Base-by-base conservation (phyloP, 805 yeast genomes). In the Hanseniaspora mollemarum region DNA sequence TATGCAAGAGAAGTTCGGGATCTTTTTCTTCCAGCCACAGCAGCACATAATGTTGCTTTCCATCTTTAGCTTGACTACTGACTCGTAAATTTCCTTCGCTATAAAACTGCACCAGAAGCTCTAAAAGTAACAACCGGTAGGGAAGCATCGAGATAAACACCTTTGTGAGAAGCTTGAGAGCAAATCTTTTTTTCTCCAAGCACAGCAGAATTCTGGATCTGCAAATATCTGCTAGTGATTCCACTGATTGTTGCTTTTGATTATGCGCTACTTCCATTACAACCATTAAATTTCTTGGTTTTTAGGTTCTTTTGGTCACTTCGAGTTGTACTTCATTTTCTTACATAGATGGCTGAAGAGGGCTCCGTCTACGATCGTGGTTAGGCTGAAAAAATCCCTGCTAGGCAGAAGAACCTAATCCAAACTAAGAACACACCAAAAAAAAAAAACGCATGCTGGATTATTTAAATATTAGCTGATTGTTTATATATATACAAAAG, bases 181-280 rank as follows among this genome's bases (percentile, higher is more conserved):
- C 19, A 57, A 46, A 26, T 57, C 62, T 8, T 35, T 49, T 16
- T 59, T 57, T 5, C 39, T 29, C 41, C 52, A 46, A 7, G 53
- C 12, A 22, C 15, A 8, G 21, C 15, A 40, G n/a, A 2, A 41
- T 41, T 13, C 41, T 49, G 15, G 24, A 35, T 41, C 26, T 31
- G 15, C 45, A 41, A 7, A 49, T 42, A 12, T 33, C 15, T 28
- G 42, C 12, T n/a, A 37, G 15, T 9, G 28, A 4, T 15, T 35
- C 24, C 21, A 35, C 39, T 5, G 39, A 16, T 7, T 24, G 24
- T 36, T 22, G 18, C 37, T 7, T 33, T 6, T 13, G n/a, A 16
- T 33, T 33, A 12, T 33, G 10, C 7, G 7, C 7, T 28, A 8
- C 10, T 8, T 28, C 12, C 31, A 28, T 28, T 8, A 28, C 7